phyloP scores from a whole-genome alignment of 139 green algal genomes.

The Zygnema cylindricum region DNA sequence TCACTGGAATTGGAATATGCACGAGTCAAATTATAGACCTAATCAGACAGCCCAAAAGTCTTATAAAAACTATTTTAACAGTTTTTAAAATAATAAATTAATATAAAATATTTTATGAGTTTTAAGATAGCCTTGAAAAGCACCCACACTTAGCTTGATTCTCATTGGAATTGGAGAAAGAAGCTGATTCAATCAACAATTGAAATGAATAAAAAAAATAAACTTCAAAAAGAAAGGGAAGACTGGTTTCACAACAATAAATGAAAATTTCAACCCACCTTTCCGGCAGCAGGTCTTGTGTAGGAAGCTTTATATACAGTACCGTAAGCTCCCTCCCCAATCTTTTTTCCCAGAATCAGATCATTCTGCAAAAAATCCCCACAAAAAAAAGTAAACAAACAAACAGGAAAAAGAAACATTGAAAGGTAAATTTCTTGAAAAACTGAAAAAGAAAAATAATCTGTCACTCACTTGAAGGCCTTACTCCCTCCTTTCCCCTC shows the following conservation, averaged over 20 bases:
- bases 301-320: slow-evolving; percentile 81
- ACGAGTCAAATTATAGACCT: no score
- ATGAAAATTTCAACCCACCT: no score
- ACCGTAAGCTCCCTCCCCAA: slow-evolving; percentile 91
- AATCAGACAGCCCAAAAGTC: no score
- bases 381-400: not conserved
- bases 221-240: not conserved
- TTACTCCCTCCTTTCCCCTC: not conserved
- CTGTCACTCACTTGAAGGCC: not conserved
- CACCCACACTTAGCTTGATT: not conserved
- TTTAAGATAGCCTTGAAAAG: no score
- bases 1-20: no score
- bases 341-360: slow-evolving; percentile 81
- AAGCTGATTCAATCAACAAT: not conserved
- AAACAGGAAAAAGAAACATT: not conserved
- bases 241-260: no score
- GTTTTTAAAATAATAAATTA: no score
- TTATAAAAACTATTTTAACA: no score
- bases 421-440: not conserved
- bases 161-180: not conserved
- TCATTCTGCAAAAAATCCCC: slow-evolving; percentile 68
- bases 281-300: not conserved
- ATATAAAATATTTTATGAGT: no score
- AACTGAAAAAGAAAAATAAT: not conserved
- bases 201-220: not conserved